Evolutionary conservation across 306 rosid genomes (phyloP).

Genomic region (Boehmeria nivea): DNA sequence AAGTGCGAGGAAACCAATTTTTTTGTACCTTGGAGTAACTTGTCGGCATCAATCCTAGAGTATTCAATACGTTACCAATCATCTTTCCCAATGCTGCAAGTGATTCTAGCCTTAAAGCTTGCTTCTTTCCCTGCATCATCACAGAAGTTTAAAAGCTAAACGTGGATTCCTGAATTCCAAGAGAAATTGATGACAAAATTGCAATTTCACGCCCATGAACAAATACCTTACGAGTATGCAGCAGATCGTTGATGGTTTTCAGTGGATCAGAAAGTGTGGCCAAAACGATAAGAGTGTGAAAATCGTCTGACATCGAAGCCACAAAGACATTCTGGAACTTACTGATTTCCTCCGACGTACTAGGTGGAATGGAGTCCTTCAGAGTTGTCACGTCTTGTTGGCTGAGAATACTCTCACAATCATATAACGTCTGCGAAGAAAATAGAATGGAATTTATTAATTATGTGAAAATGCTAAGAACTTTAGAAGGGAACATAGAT

Average conservation of each 20-base stretch:
- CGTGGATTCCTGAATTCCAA: too few relatives aligned
- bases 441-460: background rate
- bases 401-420: constrained; percentile 60
- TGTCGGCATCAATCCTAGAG: constrained; percentile 73
- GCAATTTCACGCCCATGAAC: background rate
- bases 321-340: constrained; percentile 48
- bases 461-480: background rate
- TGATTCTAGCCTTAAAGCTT: constrained; percentile 63
- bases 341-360: constrained; percentile 39
- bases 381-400: constrained; percentile 49
- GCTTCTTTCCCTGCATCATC: constrained; percentile 76
- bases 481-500: background rate
- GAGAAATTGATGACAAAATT: too few relatives aligned
- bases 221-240: constrained; percentile 78
- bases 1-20: too few relatives aligned
- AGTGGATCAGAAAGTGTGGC: constrained; percentile 84
- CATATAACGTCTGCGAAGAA: constrained; percentile 69
- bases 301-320: constrained; percentile 90
- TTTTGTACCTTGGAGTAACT: constrained; percentile 61
- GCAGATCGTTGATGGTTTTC: constrained; percentile 76
- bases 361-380: constrained; percentile 53
- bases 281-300: constrained; percentile 77
- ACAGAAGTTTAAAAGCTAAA: background rate
- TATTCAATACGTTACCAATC: constrained; percentile 44
- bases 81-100: constrained; percentile 67